These are phyloP conservation scores for Cylindrotheca closterium DNA, from an alignment of 108 stramenopile genomes.

Conservation along the genomic window DNA sequence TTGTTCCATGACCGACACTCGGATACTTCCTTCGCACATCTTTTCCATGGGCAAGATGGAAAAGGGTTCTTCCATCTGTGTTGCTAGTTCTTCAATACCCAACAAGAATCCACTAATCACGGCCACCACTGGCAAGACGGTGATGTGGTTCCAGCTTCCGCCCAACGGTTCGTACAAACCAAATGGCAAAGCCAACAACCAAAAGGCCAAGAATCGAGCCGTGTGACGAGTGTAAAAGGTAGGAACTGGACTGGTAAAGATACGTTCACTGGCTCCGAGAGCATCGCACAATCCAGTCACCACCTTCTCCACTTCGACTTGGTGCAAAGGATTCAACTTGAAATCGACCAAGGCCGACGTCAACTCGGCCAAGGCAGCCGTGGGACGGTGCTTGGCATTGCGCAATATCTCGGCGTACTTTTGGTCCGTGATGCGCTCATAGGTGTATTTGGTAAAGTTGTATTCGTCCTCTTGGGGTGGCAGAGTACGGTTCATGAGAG, in stretches of 20 bases:
- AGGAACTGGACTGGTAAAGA: slow-evolving; percentile 56
- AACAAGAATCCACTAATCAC: slow-evolving; percentile 54
- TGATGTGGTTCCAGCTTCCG: slow-evolving; percentile 25
- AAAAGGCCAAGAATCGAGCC: slow-evolving; percentile 59
- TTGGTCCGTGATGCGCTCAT: slow-evolving; percentile 1
- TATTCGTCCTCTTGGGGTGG: slow-evolving; percentile 49
- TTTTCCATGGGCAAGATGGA: slow-evolving; percentile 62
- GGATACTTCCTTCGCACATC: slow-evolving; percentile 36
- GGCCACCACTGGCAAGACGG: slow-evolving; percentile 41
- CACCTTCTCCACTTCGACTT: slow-evolving; percentile 50
- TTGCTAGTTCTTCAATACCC: slow-evolving; percentile 71
- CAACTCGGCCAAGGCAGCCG: slow-evolving; percentile 41
- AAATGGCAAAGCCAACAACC: slow-evolving; percentile 56
- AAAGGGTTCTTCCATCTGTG: slow-evolving; percentile 80
- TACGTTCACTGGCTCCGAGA: slow-evolving; percentile 41
- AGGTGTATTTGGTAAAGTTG: slow-evolving; percentile 11
- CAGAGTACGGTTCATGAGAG: slow-evolving; percentile 40
- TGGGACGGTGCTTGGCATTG: slow-evolving; percentile 32
- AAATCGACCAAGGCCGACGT: slow-evolving; percentile 36
- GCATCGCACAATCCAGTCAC: slow-evolving; percentile 41
- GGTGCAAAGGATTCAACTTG: slow-evolving; percentile 36
- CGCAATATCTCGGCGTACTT: slow-evolving; percentile 14
- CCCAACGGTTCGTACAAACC: slow-evolving; percentile 55
- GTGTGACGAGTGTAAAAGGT: slow-evolving; percentile 68
- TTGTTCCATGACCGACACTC: slow-evolving; percentile 20